A percentile compares a stretch with the other conserved stretches of the same genome.
These are phyloP conservation scores for Chlorella vulgaris DNA, from an alignment of 139 green algal species.

Conservation along the genomic window DNA sequence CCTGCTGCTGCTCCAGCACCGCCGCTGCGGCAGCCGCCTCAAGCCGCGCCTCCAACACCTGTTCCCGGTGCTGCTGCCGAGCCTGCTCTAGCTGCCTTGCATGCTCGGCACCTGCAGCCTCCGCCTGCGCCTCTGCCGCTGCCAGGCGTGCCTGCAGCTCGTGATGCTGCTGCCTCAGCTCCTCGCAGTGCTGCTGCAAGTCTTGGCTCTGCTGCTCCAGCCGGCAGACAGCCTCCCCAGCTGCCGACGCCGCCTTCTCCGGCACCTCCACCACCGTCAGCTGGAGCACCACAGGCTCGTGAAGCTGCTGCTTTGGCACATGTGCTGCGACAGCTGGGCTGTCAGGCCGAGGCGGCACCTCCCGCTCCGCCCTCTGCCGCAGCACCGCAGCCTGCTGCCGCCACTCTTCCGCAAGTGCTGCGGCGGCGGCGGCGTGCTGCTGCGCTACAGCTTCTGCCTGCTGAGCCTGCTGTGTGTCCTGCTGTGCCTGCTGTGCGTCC, in stretches of 20 bases:
- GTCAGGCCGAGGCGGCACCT: not conserved
- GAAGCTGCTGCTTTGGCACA: not conserved
- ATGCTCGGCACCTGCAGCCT: not conserved
- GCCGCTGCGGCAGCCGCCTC: not conserved
- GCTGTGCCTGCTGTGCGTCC: not conserved
- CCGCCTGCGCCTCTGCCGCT: not conserved
- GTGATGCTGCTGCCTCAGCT: not conserved
- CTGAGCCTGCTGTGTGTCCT: not conserved
- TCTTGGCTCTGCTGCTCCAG: not conserved
- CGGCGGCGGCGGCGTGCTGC: not conserved
- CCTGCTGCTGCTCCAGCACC: constrained; percentile 11
- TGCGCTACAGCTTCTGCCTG: not conserved
- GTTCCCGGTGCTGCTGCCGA: not conserved
- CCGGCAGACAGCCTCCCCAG: not conserved
- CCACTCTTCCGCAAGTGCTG: constrained; percentile 22
- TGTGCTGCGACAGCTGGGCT: not conserved
- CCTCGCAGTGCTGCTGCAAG: not conserved
- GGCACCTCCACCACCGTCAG: not conserved
- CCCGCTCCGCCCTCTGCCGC: not conserved
- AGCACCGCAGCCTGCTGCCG: constrained; percentile 28
- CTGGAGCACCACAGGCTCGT: not conserved
- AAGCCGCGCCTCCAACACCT: not conserved
- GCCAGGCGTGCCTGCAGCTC: not conserved
- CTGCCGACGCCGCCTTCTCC: not conserved
- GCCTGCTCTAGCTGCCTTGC: not conserved